Percentiles rank a stretch among this genome's conserved stretches.
Conservation (phyloP, 352 stramenopile species). For the Aphanomyces astaci region DNA sequence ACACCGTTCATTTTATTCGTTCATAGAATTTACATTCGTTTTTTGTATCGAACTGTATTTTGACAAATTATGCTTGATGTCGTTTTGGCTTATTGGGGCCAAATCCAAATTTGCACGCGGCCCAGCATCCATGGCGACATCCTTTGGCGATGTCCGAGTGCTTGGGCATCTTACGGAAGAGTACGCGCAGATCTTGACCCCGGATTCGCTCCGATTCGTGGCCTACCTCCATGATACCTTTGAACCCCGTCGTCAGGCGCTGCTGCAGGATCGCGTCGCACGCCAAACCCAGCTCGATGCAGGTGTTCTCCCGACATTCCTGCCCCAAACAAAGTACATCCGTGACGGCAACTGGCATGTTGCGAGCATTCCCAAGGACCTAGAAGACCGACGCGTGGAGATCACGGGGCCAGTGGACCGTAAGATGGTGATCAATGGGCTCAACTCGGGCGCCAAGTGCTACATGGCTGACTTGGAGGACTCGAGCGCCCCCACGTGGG, state of each 20-base stretch:
- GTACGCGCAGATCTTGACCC: conserved; percentile 81
- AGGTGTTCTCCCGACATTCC: conserved; percentile 81
- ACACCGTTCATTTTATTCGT: no score
- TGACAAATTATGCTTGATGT: no score
- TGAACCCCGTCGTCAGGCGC: conserved; percentile 54
- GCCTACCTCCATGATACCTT: conserved; percentile 86
- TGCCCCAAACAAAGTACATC: conserved; percentile 77
- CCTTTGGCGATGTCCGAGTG: conserved; percentile 65
- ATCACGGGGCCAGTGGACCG: conserved; percentile 93
- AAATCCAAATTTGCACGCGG: no score
- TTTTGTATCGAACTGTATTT: no score
- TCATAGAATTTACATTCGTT: no score
- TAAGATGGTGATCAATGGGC: conserved; percentile 97
- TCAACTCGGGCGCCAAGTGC: conserved; percentile 91
- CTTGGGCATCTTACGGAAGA: conserved; percentile 70
- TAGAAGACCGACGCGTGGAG: conserved; percentile 90
- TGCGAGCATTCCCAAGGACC: conserved; percentile 70
- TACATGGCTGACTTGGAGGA: conserved; percentile 97
- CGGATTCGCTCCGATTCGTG: conserved; percentile 88
- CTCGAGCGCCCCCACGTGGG: conserved; percentile 90
- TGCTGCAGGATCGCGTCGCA: conserved; percentile 46
- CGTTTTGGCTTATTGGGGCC: no score
- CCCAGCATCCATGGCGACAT: conserved; percentile 25
- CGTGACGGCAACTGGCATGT: conserved; percentile 71
- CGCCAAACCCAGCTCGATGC: conserved; percentile 80